Evolutionary conservation across 2,329 filamentous ascomycete species (phyloP).

Genomic region (Zasmidium citrigriseum): DNA sequence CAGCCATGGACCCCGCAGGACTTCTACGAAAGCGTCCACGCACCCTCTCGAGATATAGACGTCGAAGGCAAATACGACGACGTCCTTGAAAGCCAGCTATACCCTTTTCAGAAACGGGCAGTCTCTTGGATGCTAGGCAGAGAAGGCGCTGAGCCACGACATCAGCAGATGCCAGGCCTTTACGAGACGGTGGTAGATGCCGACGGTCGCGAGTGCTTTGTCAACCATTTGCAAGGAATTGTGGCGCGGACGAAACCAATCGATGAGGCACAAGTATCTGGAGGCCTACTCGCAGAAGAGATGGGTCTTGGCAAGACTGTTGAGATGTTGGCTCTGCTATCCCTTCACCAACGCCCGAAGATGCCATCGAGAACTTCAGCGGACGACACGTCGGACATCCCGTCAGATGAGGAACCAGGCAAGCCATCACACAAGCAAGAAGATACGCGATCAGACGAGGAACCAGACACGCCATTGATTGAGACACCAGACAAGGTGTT

Average conservation of each 20-base stretch:
- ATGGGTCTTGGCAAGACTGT: constrained; percentile 84
- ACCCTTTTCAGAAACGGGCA: constrained; percentile 71
- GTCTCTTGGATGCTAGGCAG: constrained; percentile 69
- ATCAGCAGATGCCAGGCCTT: constrained; percentile 9
- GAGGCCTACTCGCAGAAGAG: constrained; percentile 74
- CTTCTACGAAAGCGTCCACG: constrained; percentile 71
- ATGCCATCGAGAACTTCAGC: constrained; percentile 32
- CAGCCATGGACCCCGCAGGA: constrained; percentile 51
- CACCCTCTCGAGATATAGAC: constrained; percentile 51
- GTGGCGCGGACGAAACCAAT: constrained; percentile 42
- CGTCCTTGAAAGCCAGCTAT: constrained; percentile 49
- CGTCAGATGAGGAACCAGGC: too few relatives aligned
- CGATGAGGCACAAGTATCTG: constrained; percentile 47
- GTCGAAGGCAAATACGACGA: constrained; percentile 13
- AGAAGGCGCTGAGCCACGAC: constrained; percentile 51
- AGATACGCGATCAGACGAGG: too few relatives aligned
- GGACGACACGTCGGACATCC: too few relatives aligned
- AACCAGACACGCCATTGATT: too few relatives aligned
- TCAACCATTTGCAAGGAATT: constrained; percentile 66
- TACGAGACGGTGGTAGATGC: constrained; percentile 43
- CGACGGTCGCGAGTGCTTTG: constrained; percentile 50
- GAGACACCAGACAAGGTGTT: constrained; percentile 14
- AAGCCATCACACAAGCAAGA: too few relatives aligned
- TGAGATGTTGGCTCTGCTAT: constrained; percentile 71
- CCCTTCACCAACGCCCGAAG: constrained; percentile 56